Conservation (phyloP, 1,284 basidiomycete genomes). For the Trichosporon sp. region DNA sequence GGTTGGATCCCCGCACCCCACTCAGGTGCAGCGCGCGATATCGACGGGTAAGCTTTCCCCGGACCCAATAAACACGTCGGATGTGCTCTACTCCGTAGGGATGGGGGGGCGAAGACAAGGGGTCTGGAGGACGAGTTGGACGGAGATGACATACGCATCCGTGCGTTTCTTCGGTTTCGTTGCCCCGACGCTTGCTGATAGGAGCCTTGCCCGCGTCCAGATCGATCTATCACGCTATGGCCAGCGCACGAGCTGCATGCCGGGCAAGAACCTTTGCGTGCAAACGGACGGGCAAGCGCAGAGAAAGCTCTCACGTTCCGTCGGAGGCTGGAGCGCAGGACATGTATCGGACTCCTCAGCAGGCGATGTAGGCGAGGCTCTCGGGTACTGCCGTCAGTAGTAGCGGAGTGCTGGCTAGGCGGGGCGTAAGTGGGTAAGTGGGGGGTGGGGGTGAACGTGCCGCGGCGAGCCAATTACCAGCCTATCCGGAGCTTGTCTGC, state of each 20-base stretch:
- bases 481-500: neutral
- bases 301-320: neutral
- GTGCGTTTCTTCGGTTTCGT: neutral
- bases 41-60: neutral
- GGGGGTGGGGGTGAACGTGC: neutral
- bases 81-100: neutral
- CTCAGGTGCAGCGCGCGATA: neutral
- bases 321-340: neutral
- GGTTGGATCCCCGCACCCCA: neutral
- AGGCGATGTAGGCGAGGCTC: neutral
- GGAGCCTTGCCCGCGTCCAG: neutral
- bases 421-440: neutral
- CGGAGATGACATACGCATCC: neutral
- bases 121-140: neutral
- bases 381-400: neutral
- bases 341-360: neutral
- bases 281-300: neutral
- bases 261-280: neutral
- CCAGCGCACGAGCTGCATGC: neutral
- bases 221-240: neutral
- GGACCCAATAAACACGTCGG: neutral
- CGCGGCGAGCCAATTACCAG: neutral
- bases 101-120: neutral
- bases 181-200: neutral
- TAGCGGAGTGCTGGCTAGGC: neutral